Percentiles rank a stretch among this genome's conserved stretches.
phyloP scores from a whole-genome alignment of 2,329 filamentous ascomycete genomes.

The Sporothrix mexicana region DNA sequence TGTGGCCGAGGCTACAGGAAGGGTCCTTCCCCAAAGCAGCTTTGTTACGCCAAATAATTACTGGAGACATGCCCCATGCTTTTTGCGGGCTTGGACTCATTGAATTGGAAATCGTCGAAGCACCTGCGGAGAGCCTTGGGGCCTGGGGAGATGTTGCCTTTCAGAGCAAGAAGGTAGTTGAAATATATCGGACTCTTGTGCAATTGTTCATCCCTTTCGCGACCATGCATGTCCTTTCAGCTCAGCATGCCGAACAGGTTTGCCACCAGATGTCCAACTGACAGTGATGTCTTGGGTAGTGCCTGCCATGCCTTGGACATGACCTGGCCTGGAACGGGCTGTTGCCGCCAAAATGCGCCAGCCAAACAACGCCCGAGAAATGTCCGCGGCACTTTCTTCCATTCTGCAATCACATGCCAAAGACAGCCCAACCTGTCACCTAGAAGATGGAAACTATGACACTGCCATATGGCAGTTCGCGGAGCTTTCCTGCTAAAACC shows the following conservation, averaged over 20 bases:
- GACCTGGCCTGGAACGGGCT: background rate
- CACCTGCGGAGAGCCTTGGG: background rate
- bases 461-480: background rate
- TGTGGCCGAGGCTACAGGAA: conserved; percentile 23
- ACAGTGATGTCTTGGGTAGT: background rate
- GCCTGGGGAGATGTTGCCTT: background rate
- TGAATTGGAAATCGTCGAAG: background rate
- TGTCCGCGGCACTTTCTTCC: conserved; percentile 22
- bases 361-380: conserved; percentile 18
- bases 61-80: conserved; percentile 18
- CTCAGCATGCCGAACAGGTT: conserved; percentile 5
- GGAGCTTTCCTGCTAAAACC: background rate
- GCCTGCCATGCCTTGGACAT: background rate
- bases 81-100: background rate
- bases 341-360: background rate
- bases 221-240: background rate
- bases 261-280: conserved; percentile 3
- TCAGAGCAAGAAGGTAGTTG: background rate
- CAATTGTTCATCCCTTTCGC: background rate
- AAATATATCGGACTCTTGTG: background rate
- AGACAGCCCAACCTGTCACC: background rate
- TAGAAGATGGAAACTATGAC: background rate
- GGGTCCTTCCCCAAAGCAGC: background rate
- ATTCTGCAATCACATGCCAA: conserved; percentile 25
- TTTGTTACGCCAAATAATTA: background rate